Conservation (phyloP, 106 monocot genomes). For the Allium cepa region DNA sequence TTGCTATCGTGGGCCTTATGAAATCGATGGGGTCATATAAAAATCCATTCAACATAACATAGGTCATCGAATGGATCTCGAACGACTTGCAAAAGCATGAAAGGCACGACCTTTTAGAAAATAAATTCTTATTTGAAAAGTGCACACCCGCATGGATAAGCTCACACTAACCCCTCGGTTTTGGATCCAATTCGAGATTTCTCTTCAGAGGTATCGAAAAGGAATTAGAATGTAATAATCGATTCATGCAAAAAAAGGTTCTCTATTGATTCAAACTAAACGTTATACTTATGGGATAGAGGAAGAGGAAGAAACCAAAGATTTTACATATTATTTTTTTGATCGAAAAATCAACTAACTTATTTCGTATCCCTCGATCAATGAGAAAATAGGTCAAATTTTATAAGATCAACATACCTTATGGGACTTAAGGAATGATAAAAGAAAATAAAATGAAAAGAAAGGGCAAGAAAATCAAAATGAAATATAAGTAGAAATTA, state of each 20-base stretch:
- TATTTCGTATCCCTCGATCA: not conserved
- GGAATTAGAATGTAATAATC: conserved; percentile 3
- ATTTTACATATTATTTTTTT: not conserved
- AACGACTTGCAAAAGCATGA: not conserved
- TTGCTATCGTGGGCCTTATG: too few relatives aligned
- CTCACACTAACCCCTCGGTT: not conserved
- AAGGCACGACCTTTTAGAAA: not conserved
- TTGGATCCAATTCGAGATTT: conserved; percentile 4
- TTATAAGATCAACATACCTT: not conserved
- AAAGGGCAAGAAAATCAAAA: not conserved
- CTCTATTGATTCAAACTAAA: conserved; percentile 3
- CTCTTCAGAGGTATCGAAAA: not conserved
- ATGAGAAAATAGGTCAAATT: not conserved
- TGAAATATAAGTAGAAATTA: not conserved
- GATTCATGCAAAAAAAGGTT: not conserved
- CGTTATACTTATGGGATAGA: not conserved
- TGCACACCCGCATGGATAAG: not conserved
- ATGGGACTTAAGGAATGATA: not conserved
- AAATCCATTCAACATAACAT: too few relatives aligned
- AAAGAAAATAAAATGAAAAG: not conserved
- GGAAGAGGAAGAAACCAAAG: not conserved
- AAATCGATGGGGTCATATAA: too few relatives aligned
- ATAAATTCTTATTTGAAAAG: conserved; percentile 1
- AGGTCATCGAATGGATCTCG: not conserved
- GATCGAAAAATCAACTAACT: not conserved